These are phyloP conservation scores for Daldinia sp. DNA, from an alignment of 2,329 filamentous ascomycete genomes.

Conservation along the genomic window DNA sequence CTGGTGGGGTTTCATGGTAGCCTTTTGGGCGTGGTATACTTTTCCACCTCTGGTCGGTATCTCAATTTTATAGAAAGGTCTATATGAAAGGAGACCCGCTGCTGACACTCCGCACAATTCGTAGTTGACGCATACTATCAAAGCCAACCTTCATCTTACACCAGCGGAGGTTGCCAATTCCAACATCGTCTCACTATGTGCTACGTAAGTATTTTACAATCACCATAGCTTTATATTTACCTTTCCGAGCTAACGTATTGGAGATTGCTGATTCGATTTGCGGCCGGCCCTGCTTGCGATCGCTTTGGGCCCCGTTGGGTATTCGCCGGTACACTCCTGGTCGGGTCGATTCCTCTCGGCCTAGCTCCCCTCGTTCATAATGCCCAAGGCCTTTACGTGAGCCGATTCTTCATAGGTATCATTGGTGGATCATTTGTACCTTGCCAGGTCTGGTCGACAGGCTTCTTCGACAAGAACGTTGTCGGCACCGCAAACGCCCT, in stretches of 20 bases:
- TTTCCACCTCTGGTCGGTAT: constrained; percentile 80
- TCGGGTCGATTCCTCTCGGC: constrained; percentile 81
- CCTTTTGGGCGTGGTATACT: constrained; percentile 92
- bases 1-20: constrained; percentile 65
- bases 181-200: constrained; percentile 83
- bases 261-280: constrained; percentile 76
- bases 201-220: constrained; percentile 59
- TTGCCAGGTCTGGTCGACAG: constrained; percentile 92
- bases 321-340: constrained; percentile 78
- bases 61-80: neutral
- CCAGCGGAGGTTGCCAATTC: constrained; percentile 82
- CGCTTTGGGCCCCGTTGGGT: constrained; percentile 81
- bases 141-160: constrained; percentile 76
- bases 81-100: neutral
- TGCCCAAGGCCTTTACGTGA: constrained; percentile 71
- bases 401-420: constrained; percentile 83
- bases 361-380: constrained; percentile 80
- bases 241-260: neutral
- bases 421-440: constrained; percentile 82
- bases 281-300: constrained; percentile 87
- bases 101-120: constrained; percentile 31
- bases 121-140: constrained; percentile 77
- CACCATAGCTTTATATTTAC: neutral
- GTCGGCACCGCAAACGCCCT: constrained; percentile 89
- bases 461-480: constrained; percentile 92